Evolutionary conservation across 441 rosid genomes (phyloP), one percentile per base, ranked within the genome.

Genomic region (Adansonia madagascariensis): DNA sequence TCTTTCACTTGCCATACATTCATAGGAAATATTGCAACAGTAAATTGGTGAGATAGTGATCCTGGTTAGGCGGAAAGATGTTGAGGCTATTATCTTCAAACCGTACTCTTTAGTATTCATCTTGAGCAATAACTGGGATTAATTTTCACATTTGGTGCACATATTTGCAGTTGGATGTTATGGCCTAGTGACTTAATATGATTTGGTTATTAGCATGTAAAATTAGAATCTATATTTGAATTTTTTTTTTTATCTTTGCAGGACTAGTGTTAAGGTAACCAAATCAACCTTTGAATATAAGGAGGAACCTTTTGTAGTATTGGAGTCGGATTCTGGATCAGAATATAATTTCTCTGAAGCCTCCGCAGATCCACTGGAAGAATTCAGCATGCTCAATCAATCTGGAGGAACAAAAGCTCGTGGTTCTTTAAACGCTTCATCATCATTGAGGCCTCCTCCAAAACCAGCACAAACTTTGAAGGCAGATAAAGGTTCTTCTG

Each of bases 391-490:
- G 77, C 76, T 85, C 10, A 82, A 78, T 79, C 77, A 82, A 62
- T 85, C 83, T 70, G 82, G 78, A 57, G 78, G 75, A 79, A 71
- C 70, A 59, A 89, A 80, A 27, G 47, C 82, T 75, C 55, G 81
- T 60, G 80, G 65, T 72, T 73, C 85, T 47, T 63, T 89, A 49
- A 84, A 78, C 64, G 31, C 65, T 79, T 81, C 87, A 6, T 11
- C 85, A 41, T 77, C 83, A 81, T 81, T 93, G 85, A 87, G 77
- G 81, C 94, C 96, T 79, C 97, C 93, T 9, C 96, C 94, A 73
- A 88, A 80, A 82, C 89, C 92, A 68, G 83, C 88, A 67, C 91
- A 91, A 77, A 85, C 83, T 72, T 74, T 77, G 79, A 92, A 87
- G 86, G 85, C 81, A 9, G 80, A 85, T 57, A 82, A 89, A 90